Conservation (phyloP, 257 asterid genomes). For the Catharanthus roseus region DNA sequence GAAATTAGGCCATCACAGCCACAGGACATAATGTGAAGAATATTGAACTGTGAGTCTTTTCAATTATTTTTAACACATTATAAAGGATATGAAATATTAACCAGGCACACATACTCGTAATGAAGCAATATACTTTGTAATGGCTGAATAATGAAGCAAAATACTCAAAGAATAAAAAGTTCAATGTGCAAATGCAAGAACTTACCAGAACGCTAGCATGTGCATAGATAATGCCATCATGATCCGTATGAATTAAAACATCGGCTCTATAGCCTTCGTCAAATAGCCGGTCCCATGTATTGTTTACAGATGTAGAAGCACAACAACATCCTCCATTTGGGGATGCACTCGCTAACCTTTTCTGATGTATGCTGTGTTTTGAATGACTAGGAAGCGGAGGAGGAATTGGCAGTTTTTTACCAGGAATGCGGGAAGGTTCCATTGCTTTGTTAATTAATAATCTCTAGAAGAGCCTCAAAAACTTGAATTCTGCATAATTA, state of each 20-base stretch:
- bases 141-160: not conserved
- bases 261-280: slow-evolving; percentile 83
- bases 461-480: slow-evolving; percentile 1
- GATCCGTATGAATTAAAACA: slow-evolving; percentile 47
- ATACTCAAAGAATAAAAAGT: not conserved
- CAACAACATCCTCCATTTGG: slow-evolving; percentile 24
- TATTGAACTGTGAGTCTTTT: not conserved
- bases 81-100: not conserved
- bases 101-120: no score
- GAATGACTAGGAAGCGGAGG: slow-evolving; percentile 49
- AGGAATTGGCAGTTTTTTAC: slow-evolving; percentile 40
- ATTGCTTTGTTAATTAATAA: slow-evolving; percentile 22
- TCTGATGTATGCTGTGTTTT: slow-evolving; percentile 19
- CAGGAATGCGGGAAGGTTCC: slow-evolving; percentile 20
- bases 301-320: slow-evolving; percentile 27
- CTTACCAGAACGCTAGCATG: slow-evolving; percentile 71
- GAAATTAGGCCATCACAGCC: not conserved
- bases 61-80: not conserved
- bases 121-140: not conserved
- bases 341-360: slow-evolving; percentile 19
- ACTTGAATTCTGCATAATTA: slow-evolving; percentile 14
- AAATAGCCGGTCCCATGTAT: slow-evolving; percentile 57
- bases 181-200: no score
- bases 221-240: slow-evolving; percentile 54
- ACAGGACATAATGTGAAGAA: not conserved